These are phyloP conservation scores for Cladobotryum mycophilum DNA, from an alignment of 2,329 filamentous ascomycete species.

Conservation along the genomic window DNA sequence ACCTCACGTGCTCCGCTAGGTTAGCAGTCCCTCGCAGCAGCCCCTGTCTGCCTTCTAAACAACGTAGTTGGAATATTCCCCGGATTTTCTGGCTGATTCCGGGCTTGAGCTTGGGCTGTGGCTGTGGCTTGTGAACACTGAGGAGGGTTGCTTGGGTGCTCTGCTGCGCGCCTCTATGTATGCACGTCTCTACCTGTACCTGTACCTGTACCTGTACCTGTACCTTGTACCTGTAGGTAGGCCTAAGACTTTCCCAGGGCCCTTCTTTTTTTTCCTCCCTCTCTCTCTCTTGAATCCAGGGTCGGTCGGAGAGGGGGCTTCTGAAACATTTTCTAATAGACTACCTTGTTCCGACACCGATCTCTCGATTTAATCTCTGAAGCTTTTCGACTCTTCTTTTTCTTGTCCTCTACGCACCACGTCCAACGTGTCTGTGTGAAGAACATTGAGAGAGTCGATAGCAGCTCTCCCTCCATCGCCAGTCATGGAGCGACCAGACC, in stretches of 20 bases:
- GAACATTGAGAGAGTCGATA: background rate
- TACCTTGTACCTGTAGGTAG: too few relatives aligned
- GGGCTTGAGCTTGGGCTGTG: too few relatives aligned
- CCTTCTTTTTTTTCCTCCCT: slow-evolving; percentile 8
- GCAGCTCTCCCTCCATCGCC: background rate
- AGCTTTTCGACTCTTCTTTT: background rate
- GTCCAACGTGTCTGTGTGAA: background rate
- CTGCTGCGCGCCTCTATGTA: too few relatives aligned
- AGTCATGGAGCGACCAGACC: slow-evolving; percentile 31
- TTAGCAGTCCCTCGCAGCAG: slow-evolving; percentile 21
- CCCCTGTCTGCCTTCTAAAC: slow-evolving; percentile 23
- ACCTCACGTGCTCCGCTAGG: slow-evolving; percentile 22
- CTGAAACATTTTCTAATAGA: slow-evolving; percentile 24
- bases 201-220: too few relatives aligned
- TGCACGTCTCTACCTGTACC: too few relatives aligned
- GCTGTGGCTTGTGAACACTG: too few relatives aligned
- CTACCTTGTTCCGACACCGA: slow-evolving; percentile 11
- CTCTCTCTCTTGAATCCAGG: background rate
- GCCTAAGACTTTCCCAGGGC: slow-evolving; percentile 1
- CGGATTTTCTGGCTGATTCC: slow-evolving; percentile 4
- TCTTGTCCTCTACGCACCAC: background rate
- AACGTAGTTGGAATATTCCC: slow-evolving; percentile 14
- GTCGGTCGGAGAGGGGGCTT: slow-evolving; percentile 18
- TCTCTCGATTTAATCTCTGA: slow-evolving; percentile 13
- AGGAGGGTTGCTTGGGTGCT: too few relatives aligned